Evolutionary conservation across 1,284 basidiomycete genomes (phyloP), one percentile per base, ranked within the genome.

Genomic region (Takashimella koratensis): DNA sequence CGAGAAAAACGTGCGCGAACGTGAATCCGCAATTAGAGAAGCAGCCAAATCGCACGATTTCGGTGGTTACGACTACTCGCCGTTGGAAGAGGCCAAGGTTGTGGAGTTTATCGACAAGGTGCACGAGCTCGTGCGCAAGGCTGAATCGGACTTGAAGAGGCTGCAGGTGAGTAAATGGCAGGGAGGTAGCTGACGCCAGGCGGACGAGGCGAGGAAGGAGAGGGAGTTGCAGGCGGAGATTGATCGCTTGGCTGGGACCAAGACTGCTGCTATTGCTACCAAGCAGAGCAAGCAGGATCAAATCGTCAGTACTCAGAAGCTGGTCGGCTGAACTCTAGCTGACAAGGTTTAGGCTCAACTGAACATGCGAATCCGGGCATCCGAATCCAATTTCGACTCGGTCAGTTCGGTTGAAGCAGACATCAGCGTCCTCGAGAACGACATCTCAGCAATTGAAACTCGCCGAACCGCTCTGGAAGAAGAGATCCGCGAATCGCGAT

Each of bases 1-100:
- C 73, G 83, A 86, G 55, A 78, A 82, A 49, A 86, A 87, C n/a
- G 75, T 93, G 27, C 68, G 74, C 2, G 84, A 86, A 10, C 84
- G 93, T 22, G 90, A 94, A 69, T 78, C 80, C 8, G 77, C 86
- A 25, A 86, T 97, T 53, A 83, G 82, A 22, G 82, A 86, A 36
- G 82, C 91, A 8, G 82, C 84, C 45, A 78, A 83, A 43, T 83
- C 83, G 56, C 80, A 88, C 60, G 80, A 82, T 22, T 85, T 96
- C 63, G 82, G 83, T 50, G 91, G 90, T 0, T 93, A 84, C 66
- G 84, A 83, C 52, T 66, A 66, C 52, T 67, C 66, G 8, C 67
- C 71, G 0, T 57, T 70, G 13, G 70, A 71, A 47, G 71, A 75
- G 39, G 23, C 30, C 27, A 70, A 73, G 52, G 56, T 73, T 10